Evolutionary conservation across 208 protist species (phyloP), one percentile per base, ranked within the genome.

Genomic region (Leishmania braziliensis): DNA sequence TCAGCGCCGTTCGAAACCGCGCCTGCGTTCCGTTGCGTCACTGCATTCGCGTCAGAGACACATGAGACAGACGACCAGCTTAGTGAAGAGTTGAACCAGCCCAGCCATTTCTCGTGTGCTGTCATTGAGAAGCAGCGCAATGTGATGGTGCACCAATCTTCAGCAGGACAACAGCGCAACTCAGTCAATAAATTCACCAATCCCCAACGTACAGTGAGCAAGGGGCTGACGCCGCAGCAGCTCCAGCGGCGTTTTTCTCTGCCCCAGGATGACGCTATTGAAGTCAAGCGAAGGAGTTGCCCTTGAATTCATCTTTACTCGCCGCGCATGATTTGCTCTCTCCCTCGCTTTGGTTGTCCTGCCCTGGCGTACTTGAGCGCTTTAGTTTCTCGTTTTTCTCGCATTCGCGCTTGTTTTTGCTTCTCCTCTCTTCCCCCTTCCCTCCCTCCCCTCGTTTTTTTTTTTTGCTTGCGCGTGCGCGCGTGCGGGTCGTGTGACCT

Each of bases 281-380:
- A 76, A 62, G 46, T 78, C 54, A 69, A 78, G 58, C 33, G 75
- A 43, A 66, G 54, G 26, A 39, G 58, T 14, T 50, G 14, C 43
- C n/a, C n/a, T 5, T 69, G n/a, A 78, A 39, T 5, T 10, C 58
- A 56, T 39, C 5, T 48, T 33, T 18, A 12, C 4, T 33, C 20
- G 3, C 53, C 18, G 39, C 16, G 6, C n/a, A 46, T 50, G 23
- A 14, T 51, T 50, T 33, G 18, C 16, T 53, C 39, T 39, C n/a
- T 48, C 36, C 6, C 3, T 23, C 23, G 18, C 16, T 26, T 43
- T 43, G 4, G 14, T 78, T 51, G 69, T 36, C 48, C 26, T 54
- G 50, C 29, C 39, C 4, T 66, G 46, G 56, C 76, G 63, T 43
- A 36, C 18, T 62, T 29, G 29, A 48, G 51, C 23, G 33, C 56